Conservation (phyloP, 1,284 basidiomycete species). For the Rhodotorula sp. region DNA sequence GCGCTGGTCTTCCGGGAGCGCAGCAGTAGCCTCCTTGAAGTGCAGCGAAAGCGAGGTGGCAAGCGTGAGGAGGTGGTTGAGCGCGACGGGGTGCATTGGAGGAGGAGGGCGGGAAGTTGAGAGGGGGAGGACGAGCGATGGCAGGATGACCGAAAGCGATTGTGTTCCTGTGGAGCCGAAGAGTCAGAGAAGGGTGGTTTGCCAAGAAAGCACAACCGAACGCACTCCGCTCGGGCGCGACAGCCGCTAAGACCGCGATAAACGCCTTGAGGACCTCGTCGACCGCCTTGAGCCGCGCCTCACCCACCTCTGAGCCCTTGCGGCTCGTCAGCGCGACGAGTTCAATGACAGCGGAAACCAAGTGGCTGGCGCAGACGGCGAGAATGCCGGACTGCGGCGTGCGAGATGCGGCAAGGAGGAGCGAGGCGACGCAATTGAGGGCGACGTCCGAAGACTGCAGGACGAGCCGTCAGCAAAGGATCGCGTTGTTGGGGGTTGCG, state of each 20-base stretch:
- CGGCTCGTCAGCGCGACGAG: constrained; percentile 53
- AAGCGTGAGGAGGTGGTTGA: constrained; percentile 71
- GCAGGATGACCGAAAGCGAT: constrained; percentile 71
- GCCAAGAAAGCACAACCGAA: constrained; percentile 21
- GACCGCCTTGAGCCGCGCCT: constrained; percentile 45
- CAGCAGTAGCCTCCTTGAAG: constrained; percentile 81
- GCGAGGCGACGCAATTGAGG: constrained; percentile 79
- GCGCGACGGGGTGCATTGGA: constrained; percentile 61
- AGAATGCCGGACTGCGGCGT: constrained; percentile 59
- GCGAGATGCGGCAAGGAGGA: constrained; percentile 64
- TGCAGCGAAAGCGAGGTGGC: constrained; percentile 70
- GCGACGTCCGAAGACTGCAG: constrained; percentile 72
- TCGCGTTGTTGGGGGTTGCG: not conserved
- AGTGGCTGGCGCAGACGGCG: constrained; percentile 66
- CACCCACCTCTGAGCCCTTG: constrained; percentile 49
- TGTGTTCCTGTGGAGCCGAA: constrained; percentile 57
- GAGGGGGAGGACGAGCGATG: constrained; percentile 73
- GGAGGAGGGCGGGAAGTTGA: constrained; percentile 56
- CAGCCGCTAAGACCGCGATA: constrained; percentile 60
- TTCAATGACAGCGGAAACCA: constrained; percentile 76
- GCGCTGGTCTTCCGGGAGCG: constrained; percentile 61
- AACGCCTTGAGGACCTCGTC: constrained; percentile 81
- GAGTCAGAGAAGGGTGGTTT: not conserved
- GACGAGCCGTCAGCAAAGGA: not conserved
- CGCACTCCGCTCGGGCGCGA: constrained; percentile 65